These are phyloP conservation scores for Annulohypoxylon truncatum DNA, from an alignment of 2,329 filamentous ascomycete species.

Conservation along the genomic window DNA sequence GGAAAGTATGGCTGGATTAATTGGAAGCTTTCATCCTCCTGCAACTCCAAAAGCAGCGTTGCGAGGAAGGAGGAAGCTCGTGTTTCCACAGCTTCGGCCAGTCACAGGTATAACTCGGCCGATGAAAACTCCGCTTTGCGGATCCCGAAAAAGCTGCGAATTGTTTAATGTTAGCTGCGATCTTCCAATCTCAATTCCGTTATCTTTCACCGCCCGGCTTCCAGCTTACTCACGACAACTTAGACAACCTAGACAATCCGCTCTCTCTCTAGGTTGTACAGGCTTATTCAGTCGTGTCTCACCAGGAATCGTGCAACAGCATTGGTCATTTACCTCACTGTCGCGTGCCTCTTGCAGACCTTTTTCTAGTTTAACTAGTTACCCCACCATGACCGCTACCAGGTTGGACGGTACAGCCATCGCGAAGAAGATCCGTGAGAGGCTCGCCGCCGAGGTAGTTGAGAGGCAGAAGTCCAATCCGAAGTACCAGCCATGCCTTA, in stretches of 20 bases:
- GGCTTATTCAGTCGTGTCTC: conserved; percentile 22
- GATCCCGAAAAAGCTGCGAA: conserved; percentile 44
- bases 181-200: conserved; percentile 27
- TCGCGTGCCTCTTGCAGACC: conserved; percentile 41
- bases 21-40: conserved; percentile 13
- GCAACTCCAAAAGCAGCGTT: conserved; percentile 4
- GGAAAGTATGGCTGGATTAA: conserved; percentile 14
- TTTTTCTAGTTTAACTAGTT: conserved; percentile 59
- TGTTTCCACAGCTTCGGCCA: conserved; percentile 25
- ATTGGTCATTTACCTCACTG: conserved; percentile 28
- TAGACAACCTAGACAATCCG: conserved; percentile 7
- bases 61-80: conserved; percentile 9
- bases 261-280: conserved; percentile 18
- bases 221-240: conserved; percentile 32
- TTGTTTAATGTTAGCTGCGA: conserved; percentile 20
- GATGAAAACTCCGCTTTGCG: conserved; percentile 42
- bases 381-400: conserved; percentile 79
- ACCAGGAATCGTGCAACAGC: conserved; percentile 17
- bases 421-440: conserved; percentile 89
- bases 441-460: conserved; percentile 81
- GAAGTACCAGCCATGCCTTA: conserved; percentile 87
- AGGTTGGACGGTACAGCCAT: conserved; percentile 98
- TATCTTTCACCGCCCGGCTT: conserved; percentile 28
- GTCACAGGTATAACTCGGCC: conserved; percentile 30
- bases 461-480: conserved; percentile 85